phyloP scores from a whole-genome alignment of 129 eudicot genomes.

The Mikania micrantha region DNA sequence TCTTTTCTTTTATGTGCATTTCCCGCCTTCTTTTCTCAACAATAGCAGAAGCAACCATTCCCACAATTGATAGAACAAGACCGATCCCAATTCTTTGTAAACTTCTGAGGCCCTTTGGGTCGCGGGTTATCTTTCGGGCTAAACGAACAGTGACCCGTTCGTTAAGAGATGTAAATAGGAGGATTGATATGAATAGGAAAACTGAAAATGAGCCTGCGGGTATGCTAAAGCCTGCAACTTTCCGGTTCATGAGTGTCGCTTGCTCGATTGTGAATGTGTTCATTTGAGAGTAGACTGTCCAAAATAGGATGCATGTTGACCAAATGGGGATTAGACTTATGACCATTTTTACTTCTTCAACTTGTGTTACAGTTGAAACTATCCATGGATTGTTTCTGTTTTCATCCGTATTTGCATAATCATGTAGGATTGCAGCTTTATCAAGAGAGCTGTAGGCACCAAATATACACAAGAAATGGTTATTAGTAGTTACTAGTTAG shows the following conservation, averaged over 20 bases:
- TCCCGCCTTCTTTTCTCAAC: conserved; percentile 60
- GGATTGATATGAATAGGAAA: conserved; percentile 77
- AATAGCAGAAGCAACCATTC: conserved; percentile 71
- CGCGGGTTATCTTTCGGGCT: conserved; percentile 58
- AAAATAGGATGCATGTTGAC: conserved; percentile 91
- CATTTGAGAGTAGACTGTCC: conserved; percentile 99
- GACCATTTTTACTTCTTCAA: conserved; percentile 94
- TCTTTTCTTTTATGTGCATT: conserved; percentile 12
- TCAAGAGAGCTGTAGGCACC: conserved; percentile 59
- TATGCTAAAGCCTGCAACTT: conserved; percentile 47
- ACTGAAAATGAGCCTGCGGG: conserved; percentile 88
- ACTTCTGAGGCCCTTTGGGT: conserved; percentile 59
- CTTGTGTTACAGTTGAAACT: conserved; percentile 76
- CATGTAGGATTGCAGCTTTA: conserved; percentile 78
- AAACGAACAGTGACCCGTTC: conserved; percentile 66
- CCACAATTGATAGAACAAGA: conserved; percentile 54
- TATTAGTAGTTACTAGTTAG: neutral
- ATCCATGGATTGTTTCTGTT: conserved; percentile 43
- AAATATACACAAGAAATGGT: conserved; percentile 1
- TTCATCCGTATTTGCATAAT: conserved; percentile 30
- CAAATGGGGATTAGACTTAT: conserved; percentile 80
- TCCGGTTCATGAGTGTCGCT: conserved; percentile 85
- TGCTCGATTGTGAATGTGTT: conserved; percentile 94
- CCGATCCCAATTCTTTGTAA: conserved; percentile 85
- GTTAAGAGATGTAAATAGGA: conserved; percentile 80